Conservation (phyloP, 108 stramenopile genomes). For the Pseudonitzschia pungens region DNA sequence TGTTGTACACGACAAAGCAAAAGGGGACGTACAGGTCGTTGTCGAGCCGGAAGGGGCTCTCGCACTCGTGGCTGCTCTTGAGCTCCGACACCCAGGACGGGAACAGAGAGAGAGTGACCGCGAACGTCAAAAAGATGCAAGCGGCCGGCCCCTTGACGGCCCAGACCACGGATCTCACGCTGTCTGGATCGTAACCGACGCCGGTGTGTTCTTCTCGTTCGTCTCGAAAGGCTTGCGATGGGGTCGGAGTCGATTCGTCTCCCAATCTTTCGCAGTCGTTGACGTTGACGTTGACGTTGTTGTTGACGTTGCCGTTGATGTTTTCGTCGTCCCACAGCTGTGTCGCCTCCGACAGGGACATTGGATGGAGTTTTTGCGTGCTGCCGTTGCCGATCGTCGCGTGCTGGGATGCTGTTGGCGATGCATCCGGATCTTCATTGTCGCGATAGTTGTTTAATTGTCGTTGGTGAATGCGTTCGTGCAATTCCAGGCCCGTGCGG, state of each 20-base stretch:
- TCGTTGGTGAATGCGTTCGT: slow-evolving; percentile 12
- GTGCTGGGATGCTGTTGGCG: background rate
- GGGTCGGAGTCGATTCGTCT: too few relatives aligned
- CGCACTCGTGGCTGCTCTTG: slow-evolving; percentile 39
- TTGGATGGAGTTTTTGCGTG: background rate
- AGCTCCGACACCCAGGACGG: slow-evolving; percentile 50
- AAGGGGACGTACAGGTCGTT: slow-evolving; percentile 57
- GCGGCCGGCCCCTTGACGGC: slow-evolving; percentile 35
- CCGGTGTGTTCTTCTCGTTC: slow-evolving; percentile 5
- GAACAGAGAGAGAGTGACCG: slow-evolving; percentile 53
- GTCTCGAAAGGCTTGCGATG: too few relatives aligned
- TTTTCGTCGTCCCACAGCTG: too few relatives aligned
- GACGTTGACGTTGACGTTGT: background rate
- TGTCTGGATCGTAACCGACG: slow-evolving; percentile 4
- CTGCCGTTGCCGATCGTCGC: background rate
- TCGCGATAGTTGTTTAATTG: background rate
- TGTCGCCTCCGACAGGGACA: background rate
- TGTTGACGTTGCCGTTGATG: background rate
- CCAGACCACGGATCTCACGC: slow-evolving; percentile 15
- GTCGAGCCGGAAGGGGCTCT: slow-evolving; percentile 30
- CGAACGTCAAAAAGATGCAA: slow-evolving; percentile 48
- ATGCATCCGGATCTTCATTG: background rate
- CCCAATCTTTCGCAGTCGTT: too few relatives aligned
- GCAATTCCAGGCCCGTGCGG: slow-evolving; percentile 30
- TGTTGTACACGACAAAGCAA: slow-evolving; percentile 58